phyloP scores from a whole-genome alignment of 1,284 basidiomycete species.

The Ustilago bromivora region DNA sequence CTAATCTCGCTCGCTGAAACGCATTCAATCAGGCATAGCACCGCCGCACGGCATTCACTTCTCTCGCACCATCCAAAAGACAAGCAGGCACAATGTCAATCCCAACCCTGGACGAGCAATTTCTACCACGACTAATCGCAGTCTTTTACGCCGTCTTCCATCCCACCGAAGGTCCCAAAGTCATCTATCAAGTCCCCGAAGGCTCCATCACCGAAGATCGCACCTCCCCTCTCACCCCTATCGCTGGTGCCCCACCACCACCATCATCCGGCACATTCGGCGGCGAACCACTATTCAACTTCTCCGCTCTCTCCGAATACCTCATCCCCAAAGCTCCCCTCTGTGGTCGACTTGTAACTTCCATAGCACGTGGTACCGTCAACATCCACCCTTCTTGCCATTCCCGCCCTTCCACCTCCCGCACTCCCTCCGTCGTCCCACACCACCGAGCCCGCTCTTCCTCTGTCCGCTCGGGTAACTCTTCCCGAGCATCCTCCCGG shows the following conservation, averaged over 20 bases:
- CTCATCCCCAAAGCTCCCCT: constrained; percentile 88
- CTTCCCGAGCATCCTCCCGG: constrained; percentile 26
- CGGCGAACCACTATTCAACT: constrained; percentile 79
- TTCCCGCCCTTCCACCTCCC: constrained; percentile 3
- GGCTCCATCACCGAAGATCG: constrained; percentile 70
- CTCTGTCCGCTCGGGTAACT: constrained; percentile 22
- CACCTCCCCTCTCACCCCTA: neutral
- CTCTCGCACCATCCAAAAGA: neutral
- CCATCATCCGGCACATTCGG: constrained; percentile 9
- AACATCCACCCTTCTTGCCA: neutral
- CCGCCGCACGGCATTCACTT: neutral
- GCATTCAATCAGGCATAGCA: neutral
- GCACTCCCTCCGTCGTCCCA: constrained; percentile 19
- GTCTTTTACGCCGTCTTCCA: constrained; percentile 91
- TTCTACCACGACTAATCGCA: constrained; percentile 78
- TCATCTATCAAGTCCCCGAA: constrained; percentile 90
- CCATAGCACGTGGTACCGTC: constrained; percentile 51
- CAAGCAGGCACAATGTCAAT: constrained; percentile 32
- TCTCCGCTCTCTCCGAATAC: constrained; percentile 90
- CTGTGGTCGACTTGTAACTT: constrained; percentile 86
- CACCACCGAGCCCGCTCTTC: constrained; percentile 12
- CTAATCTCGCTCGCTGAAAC: neutral
- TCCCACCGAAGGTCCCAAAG: constrained; percentile 81
- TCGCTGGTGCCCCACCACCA: neutral
- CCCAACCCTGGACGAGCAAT: constrained; percentile 54